Percentiles rank a stretch among this genome's conserved stretches.
These are phyloP conservation scores for Dactylellina haptotyla DNA, from an alignment of 2,329 filamentous ascomycete genomes.

Conservation along the genomic window DNA sequence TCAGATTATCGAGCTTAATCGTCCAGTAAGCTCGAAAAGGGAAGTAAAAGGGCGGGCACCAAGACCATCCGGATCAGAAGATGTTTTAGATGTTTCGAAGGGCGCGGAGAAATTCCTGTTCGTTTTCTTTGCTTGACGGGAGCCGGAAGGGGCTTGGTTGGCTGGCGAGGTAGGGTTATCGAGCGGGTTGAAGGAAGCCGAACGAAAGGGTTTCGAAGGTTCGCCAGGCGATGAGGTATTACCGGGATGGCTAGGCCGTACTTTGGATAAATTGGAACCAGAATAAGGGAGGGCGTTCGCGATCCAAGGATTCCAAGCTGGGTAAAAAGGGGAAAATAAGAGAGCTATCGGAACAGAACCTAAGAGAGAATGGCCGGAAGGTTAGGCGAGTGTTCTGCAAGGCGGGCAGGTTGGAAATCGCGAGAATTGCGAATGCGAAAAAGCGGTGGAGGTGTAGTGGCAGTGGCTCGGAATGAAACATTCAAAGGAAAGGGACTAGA, in stretches of 20 bases:
- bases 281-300: slow-evolving; percentile 39
- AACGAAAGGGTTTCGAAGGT: background rate
- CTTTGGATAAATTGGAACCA: slow-evolving; percentile 29
- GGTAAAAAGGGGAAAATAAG: slow-evolving; percentile 44
- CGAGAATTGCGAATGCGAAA: too few species aligned
- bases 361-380: slow-evolving; percentile 3
- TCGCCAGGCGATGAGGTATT: slow-evolving; percentile 34
- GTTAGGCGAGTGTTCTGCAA: slow-evolving; percentile 27
- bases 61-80: background rate
- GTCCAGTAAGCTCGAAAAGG: background rate
- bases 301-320: slow-evolving; percentile 37
- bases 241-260: slow-evolving; percentile 14
- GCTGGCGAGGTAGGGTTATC: too few species aligned
- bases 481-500: background rate
- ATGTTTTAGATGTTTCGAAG: background rate
- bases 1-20: slow-evolving; percentile 4
- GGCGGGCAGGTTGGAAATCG: too few species aligned
- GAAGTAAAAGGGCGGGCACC: background rate
- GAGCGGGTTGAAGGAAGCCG: too few species aligned
- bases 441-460: background rate
- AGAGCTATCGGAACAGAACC: slow-evolving; percentile 20
- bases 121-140: too few species aligned
- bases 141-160: too few species aligned
- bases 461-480: slow-evolving; percentile 6
- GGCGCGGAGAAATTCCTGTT: background rate